A percentile compares a stretch with the other conserved stretches of the same genome.
Evolutionary conservation across 768 basidiomycete genomes (phyloP).

Genomic region (Clitopilus passeckerianus): DNA sequence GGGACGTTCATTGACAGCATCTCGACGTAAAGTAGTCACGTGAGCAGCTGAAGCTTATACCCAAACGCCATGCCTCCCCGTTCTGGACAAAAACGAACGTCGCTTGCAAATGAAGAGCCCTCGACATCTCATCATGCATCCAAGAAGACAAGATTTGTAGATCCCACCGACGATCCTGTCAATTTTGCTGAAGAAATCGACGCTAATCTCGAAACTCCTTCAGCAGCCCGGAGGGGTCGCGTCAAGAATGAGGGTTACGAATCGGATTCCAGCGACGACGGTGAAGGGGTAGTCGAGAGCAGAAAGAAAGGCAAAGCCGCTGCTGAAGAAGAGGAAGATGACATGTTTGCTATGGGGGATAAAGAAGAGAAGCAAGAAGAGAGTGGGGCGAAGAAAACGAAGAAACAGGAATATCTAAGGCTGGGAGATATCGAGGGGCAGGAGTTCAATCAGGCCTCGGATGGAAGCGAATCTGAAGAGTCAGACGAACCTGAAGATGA

Average conservation of each 20-base stretch:
- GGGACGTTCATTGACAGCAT: not conserved
- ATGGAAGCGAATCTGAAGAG: conserved; percentile 33
- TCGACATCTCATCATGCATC: conserved; percentile 25
- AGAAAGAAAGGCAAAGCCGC: conserved; percentile 48
- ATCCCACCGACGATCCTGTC: conserved; percentile 68
- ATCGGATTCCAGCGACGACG: conserved; percentile 91
- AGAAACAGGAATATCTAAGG: conserved; percentile 72
- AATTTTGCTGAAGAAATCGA: conserved; percentile 81
- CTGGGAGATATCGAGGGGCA: conserved; percentile 97
- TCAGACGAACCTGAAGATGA: conserved; percentile 62
- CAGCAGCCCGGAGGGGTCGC: conserved; percentile 50
- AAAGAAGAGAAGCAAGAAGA: conserved; percentile 49
- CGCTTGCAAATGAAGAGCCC: conserved; percentile 23
- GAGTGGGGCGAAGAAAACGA: conserved; percentile 35
- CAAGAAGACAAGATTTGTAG: conserved; percentile 78
- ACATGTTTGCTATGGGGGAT: conserved; percentile 73
- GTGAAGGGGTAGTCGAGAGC: conserved; percentile 88
- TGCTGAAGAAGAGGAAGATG: conserved; percentile 54
- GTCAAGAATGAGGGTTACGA: conserved; percentile 88
- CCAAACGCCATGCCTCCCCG: conserved; percentile 22
- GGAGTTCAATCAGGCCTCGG: conserved; percentile 62
- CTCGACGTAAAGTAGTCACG: not conserved
- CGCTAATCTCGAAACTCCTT: conserved; percentile 62
- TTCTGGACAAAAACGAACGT: conserved; percentile 30
- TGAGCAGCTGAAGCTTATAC: not conserved